Base-by-base conservation (phyloP, 768 basidiomycete species). In the Rhodotorula diobovata region DNA sequence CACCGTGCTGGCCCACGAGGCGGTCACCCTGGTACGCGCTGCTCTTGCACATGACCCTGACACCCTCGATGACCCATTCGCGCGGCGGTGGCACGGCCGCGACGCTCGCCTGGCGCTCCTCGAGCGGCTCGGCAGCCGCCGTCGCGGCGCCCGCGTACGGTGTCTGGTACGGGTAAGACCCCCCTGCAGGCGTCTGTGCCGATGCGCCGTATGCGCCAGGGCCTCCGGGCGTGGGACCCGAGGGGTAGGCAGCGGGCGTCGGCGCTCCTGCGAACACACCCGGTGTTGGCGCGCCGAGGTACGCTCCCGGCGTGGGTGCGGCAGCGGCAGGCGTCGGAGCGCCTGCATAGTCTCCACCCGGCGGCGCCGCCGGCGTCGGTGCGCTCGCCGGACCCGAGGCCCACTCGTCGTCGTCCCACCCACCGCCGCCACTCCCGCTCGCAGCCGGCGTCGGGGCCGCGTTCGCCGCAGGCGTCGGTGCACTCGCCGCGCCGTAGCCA, bases 231-330 rank as follows among this genome's bases (percentile, higher is more conserved):
- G 82, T 81, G 23, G 81, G 81, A 15, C 81, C 80, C 3, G 77
- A 75, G 28, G 73, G 71, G 62, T 76, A 78, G 4, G 72, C 76
- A 5, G 81, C 82, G 1, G 83, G 83, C 2, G 84, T 84, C 1
- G 82, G 81, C 2, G 82, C 82, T 14, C 79, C 65, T 14, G 61
- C 66, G 55, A 76, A 73, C 21, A 80, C 81, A n/a, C 70, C 75
- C 46, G 84, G 84, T 15, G 83, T 84, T 0, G 83, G 83, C n/a
- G 82, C 83, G 30, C 73, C 63, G 23, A 30, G 37, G 61, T 64
- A 72, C n/a, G 58, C 21, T 63, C 70, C 30, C 43, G 41, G 48
- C 46, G 53, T 69, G 73, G 53, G 57, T 57, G 65, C 78, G 41
- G 68, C 68, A 20, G 68, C 68, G 9, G 67, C 71, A n/a, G 65